phyloP scores from a whole-genome alignment of 2,329 filamentous ascomycete species.

The Cladophialophora immunda region DNA sequence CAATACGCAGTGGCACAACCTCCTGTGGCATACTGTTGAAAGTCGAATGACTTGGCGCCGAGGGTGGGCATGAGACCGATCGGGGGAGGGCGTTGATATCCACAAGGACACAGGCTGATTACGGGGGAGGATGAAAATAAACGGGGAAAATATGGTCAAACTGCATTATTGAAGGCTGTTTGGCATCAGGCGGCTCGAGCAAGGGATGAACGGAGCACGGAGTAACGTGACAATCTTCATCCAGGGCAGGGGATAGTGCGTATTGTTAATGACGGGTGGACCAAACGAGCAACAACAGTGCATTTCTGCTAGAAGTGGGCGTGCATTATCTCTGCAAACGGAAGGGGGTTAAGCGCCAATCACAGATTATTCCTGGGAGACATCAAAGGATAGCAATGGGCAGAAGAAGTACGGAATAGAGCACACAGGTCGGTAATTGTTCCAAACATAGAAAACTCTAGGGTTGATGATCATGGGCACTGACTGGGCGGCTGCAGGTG shows the following conservation, averaged over 20 bases:
- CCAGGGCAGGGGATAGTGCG: neutral
- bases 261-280: neutral
- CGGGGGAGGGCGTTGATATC: neutral
- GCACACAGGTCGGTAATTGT: neutral
- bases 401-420: neutral
- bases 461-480: neutral
- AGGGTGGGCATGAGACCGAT: neutral
- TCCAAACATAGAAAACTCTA: conserved; percentile 3
- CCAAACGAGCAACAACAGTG: neutral
- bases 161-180: neutral
- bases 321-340: neutral
- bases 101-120: neutral
- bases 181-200: neutral
- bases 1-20: conserved; percentile 30
- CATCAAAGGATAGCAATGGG: neutral
- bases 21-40: conserved; percentile 27
- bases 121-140: neutral
- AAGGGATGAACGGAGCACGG: neutral
- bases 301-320: neutral
- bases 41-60: neutral
- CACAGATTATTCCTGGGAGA: neutral
- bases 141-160: neutral
- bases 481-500: neutral
- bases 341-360: neutral
- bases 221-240: neutral